Evolutionary conservation across 352 stramenopile genomes (phyloP).

Genomic region (Peronospora belbahrii): DNA sequence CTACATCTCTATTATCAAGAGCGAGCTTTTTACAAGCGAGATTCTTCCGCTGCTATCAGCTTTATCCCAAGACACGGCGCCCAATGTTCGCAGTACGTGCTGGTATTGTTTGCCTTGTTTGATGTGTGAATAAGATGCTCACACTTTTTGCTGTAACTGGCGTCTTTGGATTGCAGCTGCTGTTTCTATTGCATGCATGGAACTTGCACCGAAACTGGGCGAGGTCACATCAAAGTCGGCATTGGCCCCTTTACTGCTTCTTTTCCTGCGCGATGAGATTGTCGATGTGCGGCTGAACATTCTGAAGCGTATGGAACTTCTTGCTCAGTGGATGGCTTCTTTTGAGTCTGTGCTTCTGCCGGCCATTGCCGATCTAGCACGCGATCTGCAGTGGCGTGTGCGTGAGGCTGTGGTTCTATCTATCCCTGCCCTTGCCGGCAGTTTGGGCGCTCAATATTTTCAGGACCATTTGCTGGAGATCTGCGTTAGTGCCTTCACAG

Average conservation of each 20-base stretch:
- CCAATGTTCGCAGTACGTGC: slow-evolving; percentile 72
- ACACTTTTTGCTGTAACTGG: slow-evolving; percentile 5
- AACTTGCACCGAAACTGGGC: slow-evolving; percentile 88
- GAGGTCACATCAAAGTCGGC: slow-evolving; percentile 85
- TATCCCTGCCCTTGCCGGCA: slow-evolving; percentile 87
- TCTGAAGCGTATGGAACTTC: slow-evolving; percentile 88
- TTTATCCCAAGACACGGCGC: slow-evolving; percentile 89
- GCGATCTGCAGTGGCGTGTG: slow-evolving; percentile 91
- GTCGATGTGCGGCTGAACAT: slow-evolving; percentile 93
- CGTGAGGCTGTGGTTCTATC: slow-evolving; percentile 88
- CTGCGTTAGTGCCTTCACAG: slow-evolving; percentile 87
- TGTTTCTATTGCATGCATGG: slow-evolving; percentile 86
- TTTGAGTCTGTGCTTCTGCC: slow-evolving; percentile 71
- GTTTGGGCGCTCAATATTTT: slow-evolving; percentile 74
- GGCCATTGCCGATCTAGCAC: slow-evolving; percentile 87
- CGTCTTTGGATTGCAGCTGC: slow-evolving; percentile 35
- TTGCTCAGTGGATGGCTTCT: slow-evolving; percentile 86
- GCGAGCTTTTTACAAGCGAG: slow-evolving; percentile 84
- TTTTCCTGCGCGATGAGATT: slow-evolving; percentile 84
- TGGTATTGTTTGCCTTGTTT: neutral
- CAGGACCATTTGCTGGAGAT: slow-evolving; percentile 85
- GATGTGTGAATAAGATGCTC: neutral
- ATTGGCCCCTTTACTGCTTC: slow-evolving; percentile 64
- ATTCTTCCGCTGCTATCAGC: slow-evolving; percentile 86
- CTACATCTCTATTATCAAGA: slow-evolving; percentile 90